Base-by-base conservation (phyloP, 2,329 filamentous ascomycete species). In the Verticillium nubilum region DNA sequence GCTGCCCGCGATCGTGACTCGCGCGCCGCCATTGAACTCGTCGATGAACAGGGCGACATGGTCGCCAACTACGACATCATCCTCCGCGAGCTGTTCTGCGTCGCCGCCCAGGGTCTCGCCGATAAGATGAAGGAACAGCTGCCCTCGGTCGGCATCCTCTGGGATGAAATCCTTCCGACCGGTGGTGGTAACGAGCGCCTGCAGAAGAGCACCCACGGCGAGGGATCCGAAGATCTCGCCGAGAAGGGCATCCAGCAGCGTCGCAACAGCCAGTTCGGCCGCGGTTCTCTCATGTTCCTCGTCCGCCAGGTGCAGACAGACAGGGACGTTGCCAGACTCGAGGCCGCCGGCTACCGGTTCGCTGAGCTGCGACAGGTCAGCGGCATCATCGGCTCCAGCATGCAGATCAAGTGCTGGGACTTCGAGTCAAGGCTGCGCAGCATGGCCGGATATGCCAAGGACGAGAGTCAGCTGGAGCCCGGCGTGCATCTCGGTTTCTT, bases 21-120 rank as follows among this genome's bases (percentile, higher is more conserved):
- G 9, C 70, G 72, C 50, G 68, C 66, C 33, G 68, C 70, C 62
- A 76, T 64, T 63, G 78, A 76, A 64, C 78, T 83, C 54, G 76
- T 79, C 33, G 79, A 73, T 67, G 83, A 80, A 58, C 74, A 86
- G 63, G 78, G 83, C 1, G 80, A 85, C 25, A 76, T 85, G 13
- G 83, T 89, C 57, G 79, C 85, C 12, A 83, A 91, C 61, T 94
- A 94, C 70, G 88, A 91, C 33, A 77, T 87, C 17, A 80, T 93
- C 1, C 92, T 96, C 70, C 86, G 91, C 26, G 90, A 96, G 69
- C 80, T 93, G 10, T 96, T 96, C 71, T 96, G 91, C 68, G 80
- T 91, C 10, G 89, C 91, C 2, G 91, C 92, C 1, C 80, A 86
- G 5, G 84, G 87, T n/a, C 81, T 96, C 7, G 89, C 92, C 1